Evolutionary conservation across 176 grass and related monocot species (phyloP), one percentile per base, ranked within the genome.

Genomic region (Phragmites australis): DNA sequence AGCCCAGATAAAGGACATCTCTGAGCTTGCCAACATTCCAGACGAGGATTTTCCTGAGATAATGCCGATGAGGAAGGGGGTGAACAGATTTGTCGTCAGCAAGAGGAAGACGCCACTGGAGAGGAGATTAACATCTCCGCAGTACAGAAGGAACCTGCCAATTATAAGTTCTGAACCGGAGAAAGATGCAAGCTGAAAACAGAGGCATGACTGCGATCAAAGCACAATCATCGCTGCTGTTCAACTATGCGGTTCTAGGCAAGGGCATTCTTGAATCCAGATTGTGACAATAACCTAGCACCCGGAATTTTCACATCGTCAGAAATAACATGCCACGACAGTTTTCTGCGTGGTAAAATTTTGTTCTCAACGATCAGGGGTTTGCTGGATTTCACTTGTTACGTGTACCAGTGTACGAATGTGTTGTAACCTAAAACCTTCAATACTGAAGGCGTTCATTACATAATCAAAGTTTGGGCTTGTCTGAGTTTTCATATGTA

Each of bases 31-130:
- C 62, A 95, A 91, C 74, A 99, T 99, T 50, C 92, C 96, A 0
- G 96, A 99, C 0, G 96, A 95, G 68, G 96, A 99, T 75, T 99
- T 99, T 66, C 92, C 96, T 0, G 88, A 93, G 83, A 99, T 99
- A 82, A 99, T 99, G 92, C 96, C 96, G 4, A 95, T 99, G 96
- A 93, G 96, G 71, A 99, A 95, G 74, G 92, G 96, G 16, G 90
- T 95, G 16, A 99, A 99, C 81, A 87, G 96, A 85, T 99, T 95
- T 70, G 96, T 99, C 0, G 92, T 99, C 46, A 99, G 90, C 88
- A 99, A 99, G 87, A 82, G 92, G 64, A 99, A 99, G 83, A 93
- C 96, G 8, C 96, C 96, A 11, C 23, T 95, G 60, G 92, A 99
- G 57, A 91, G 92, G 91, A 88, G 96, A 71, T 86, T 99, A 44